Conservation (phyloP, 768 basidiomycete species). For the Phlebiopsis gigantea region DNA sequence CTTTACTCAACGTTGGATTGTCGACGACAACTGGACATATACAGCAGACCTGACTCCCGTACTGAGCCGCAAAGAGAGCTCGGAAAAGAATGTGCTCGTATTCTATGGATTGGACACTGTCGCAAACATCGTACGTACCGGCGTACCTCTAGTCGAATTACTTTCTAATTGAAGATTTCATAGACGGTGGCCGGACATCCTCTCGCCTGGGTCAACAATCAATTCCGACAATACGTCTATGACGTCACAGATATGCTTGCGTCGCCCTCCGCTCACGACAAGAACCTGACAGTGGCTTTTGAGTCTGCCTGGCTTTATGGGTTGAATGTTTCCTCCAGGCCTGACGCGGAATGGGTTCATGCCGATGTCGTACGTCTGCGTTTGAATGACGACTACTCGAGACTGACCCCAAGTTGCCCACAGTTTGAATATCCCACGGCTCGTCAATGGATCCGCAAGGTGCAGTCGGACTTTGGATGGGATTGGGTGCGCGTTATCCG, state of each 20-base stretch:
- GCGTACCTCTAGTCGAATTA: neutral
- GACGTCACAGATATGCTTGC: conserved; percentile 42
- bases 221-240: conserved; percentile 50
- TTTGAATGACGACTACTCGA: neutral
- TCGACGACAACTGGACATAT: conserved; percentile 55
- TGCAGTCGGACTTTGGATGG: conserved; percentile 54
- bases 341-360: conserved; percentile 36
- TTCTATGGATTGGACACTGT: conserved; percentile 57
- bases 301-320: conserved; percentile 53
- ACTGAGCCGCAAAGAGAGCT: conserved; percentile 10
- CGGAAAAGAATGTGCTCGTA: conserved; percentile 33
- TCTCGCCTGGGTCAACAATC: conserved; percentile 53
- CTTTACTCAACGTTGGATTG: conserved; percentile 51
- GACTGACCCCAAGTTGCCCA: too few relatives aligned
- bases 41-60: conserved; percentile 48
- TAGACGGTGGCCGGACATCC: conserved; percentile 47
- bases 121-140: conserved; percentile 43
- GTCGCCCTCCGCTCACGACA: conserved; percentile 27
- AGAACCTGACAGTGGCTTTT: conserved; percentile 44
- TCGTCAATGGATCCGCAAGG: conserved; percentile 46
- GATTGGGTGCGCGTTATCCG: conserved; percentile 40
- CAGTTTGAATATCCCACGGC: conserved; percentile 49
- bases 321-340: conserved; percentile 43
- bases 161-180: too few relatives aligned
- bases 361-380: conserved; percentile 1